Evolutionary conservation across 2,329 filamentous ascomycete species (phyloP).

Genomic region (Triangularia verruculosa): DNA sequence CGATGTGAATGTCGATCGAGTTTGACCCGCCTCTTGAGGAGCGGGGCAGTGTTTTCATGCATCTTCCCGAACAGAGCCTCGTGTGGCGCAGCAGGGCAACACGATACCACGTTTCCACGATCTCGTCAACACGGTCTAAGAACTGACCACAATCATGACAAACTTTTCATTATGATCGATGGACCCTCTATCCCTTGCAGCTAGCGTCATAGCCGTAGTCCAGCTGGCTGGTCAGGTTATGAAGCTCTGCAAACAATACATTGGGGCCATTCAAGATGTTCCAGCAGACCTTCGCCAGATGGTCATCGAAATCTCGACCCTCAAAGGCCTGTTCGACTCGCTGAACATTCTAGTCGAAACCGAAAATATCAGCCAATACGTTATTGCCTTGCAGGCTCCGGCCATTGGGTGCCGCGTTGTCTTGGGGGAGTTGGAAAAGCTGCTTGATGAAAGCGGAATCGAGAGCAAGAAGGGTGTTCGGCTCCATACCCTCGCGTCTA

Average conservation of each 20-base stretch:
- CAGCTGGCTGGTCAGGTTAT: background rate
- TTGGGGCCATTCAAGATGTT: background rate
- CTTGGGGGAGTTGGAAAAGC: background rate
- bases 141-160: background rate
- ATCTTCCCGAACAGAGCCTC: background rate
- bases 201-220: background rate
- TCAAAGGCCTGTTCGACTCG: background rate
- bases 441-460: background rate
- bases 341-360: background rate
- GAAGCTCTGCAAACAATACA: background rate
- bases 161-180: background rate
- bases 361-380: background rate
- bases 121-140: background rate
- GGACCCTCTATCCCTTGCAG: background rate
- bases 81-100: background rate
- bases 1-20: background rate
- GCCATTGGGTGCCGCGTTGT: background rate
- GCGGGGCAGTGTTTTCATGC: background rate
- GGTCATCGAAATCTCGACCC: background rate
- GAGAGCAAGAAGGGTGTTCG: background rate
- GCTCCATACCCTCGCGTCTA: background rate
- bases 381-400: background rate
- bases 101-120: background rate
- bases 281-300: background rate
- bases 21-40: background rate